Evolutionary conservation across 1,284 basidiomycete species (phyloP), one percentile per base, ranked within the genome.

Genomic region (Ceratobasidium sp.): DNA sequence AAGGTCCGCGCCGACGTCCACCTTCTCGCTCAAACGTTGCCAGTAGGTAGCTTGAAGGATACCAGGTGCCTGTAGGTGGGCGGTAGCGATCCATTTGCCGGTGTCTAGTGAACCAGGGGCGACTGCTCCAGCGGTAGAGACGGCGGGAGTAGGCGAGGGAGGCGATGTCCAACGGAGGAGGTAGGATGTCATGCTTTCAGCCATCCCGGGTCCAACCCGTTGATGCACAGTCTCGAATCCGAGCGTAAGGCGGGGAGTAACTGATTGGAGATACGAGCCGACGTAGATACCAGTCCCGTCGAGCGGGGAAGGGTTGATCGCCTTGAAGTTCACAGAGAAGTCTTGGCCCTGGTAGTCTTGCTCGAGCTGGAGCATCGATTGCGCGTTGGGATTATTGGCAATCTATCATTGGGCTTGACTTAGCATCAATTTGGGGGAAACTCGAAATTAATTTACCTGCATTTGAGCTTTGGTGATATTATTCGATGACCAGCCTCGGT

Each of bases 1-100:
- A 73, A 99, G 81, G 77, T 99, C 96, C 38, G 94, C 94, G 15
- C 93, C 97, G n/a, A 96, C 94, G 71, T 99, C 96, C n/a, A 99
- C 92, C 81, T 96, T 96, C 70, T 97, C 94, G 79, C 89, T 90
- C 69, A 99, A 81, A 78, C 93, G 93, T 74, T 98, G 96, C 92
- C 93, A 98, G 81, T 99, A 99, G 15, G 94, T 96, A 49, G 94
- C 87, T 79, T 96, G 92, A 40, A 98, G 76, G 65, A 96, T 86
- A 42, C 96, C 96, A 47, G 86, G 83, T n/a, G 89, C 85, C 79
- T 97, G 94, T 38, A 97, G 75, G 77, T 96, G 94, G 8, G 94
- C 91, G 3, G 96, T 98, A 32, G 94, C 95, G 76, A 96, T 96
- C 93, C 93, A 96, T 75, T 84, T 88, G 79, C 84, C 89, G 75